phyloP scores from a whole-genome alignment of 129 eudicot species.

The Silybum marianum region DNA sequence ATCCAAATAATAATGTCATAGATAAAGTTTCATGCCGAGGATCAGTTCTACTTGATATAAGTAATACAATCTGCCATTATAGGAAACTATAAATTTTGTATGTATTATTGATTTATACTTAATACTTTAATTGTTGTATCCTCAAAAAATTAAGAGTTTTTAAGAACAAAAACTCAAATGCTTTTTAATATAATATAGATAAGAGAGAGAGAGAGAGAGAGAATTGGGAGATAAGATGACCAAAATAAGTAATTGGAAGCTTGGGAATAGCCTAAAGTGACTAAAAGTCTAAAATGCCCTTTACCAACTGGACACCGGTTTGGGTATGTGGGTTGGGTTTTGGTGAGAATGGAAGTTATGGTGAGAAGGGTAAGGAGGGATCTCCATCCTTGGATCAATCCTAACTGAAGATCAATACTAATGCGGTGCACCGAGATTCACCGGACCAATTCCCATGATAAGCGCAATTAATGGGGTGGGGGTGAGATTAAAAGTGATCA shows the following conservation, averaged over 20 bases:
- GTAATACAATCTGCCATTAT: no score
- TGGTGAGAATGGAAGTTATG: no score
- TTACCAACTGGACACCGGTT: neutral
- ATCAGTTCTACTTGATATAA: neutral
- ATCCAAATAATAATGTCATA: neutral
- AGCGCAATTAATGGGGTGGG: no score
- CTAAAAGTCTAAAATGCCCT: conserved; percentile 4
- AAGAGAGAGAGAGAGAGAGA: neutral
- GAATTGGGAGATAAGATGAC: neutral
- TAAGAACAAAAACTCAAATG: neutral
- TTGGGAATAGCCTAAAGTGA: neutral
- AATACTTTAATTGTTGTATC: neutral
- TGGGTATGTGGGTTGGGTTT: neutral
- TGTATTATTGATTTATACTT: neutral
- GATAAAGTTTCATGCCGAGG: neutral
- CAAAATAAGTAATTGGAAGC: conserved; percentile 11
- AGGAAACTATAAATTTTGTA: no score
- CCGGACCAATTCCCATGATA: no score
- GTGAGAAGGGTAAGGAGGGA: no score
- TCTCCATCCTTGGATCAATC: no score
- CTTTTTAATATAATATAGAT: neutral
- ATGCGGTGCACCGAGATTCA: no score
- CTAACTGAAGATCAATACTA: no score
- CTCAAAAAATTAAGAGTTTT: neutral
- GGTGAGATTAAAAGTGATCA: no score